Evolutionary conservation across 2,329 filamentous ascomycete genomes (phyloP).

Genomic region (Exophiala xenobiotica): DNA sequence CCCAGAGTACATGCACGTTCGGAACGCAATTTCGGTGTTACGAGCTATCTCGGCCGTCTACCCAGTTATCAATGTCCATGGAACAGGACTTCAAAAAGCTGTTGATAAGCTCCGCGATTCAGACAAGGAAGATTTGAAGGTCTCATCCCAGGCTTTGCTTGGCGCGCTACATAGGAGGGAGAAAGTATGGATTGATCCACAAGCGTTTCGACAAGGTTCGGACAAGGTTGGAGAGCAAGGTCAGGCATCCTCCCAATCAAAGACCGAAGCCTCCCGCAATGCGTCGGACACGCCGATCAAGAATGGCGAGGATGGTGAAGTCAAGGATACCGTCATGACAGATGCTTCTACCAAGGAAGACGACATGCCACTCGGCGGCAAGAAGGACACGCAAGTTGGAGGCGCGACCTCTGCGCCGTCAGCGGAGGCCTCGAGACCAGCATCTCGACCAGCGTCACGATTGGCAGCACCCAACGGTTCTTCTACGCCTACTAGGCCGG

Average conservation of each 20-base stretch:
- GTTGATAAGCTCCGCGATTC: constrained; percentile 46
- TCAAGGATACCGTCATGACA: constrained; percentile 46
- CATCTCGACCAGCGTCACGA: constrained; percentile 10
- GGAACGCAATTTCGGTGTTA: constrained; percentile 88
- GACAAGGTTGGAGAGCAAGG: constrained; percentile 19
- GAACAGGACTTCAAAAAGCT: constrained; percentile 47
- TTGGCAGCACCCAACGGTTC: constrained; percentile 12
- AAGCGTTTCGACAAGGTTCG: constrained; percentile 42
- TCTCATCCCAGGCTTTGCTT: constrained; percentile 50
- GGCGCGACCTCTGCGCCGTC: no score
- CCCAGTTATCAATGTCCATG: constrained; percentile 88
- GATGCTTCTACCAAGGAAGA: constrained; percentile 33
- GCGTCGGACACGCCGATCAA: constrained; percentile 15
- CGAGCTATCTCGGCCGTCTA: constrained; percentile 79
- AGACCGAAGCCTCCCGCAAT: constrained; percentile 28
- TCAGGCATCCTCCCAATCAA: constrained; percentile 7
- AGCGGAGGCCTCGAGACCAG: constrained; percentile 16
- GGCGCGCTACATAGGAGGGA: constrained; percentile 50
- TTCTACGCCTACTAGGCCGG: constrained; percentile 19
- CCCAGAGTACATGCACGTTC: constrained; percentile 94
- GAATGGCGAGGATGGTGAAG: constrained; percentile 46
- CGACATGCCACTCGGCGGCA: constrained; percentile 18
- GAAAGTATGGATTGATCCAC: constrained; percentile 50
- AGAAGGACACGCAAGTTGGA: no score
- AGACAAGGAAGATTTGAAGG: constrained; percentile 51